Evolutionary conservation across 805 yeast genomes (phyloP).

Genomic region (Kockiozyma suomiensis): DNA sequence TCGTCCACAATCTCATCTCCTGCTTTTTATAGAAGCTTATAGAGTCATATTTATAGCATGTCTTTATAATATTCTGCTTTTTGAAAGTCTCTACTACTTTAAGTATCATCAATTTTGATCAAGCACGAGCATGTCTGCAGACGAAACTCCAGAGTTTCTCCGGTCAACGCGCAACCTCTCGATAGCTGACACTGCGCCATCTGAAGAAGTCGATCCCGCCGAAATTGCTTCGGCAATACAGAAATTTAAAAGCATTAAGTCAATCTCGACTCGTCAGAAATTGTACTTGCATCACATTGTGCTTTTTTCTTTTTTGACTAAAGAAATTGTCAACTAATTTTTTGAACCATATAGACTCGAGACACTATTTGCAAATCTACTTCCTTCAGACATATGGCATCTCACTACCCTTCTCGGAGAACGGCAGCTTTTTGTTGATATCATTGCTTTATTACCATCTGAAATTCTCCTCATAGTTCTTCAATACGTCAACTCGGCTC

Average conservation of each 20-base stretch:
- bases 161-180: not conserved
- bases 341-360: slow-evolving; percentile 11
- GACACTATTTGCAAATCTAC: slow-evolving; percentile 16
- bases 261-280: slow-evolving; percentile 22
- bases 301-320: too few relatives aligned
- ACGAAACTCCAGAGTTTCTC: not conserved
- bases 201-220: not conserved
- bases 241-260: slow-evolving; percentile 15
- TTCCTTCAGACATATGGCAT: slow-evolving; percentile 33
- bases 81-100: too few relatives aligned
- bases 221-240: slow-evolving; percentile 13
- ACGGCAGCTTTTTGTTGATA: slow-evolving; percentile 29
- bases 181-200: not conserved
- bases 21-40: too few relatives aligned
- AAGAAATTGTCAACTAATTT: not conserved
- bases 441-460: slow-evolving; percentile 24
- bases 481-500: slow-evolving; percentile 25
- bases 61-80: too few relatives aligned
- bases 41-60: too few relatives aligned
- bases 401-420: slow-evolving; percentile 28
- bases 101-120: too few relatives aligned
- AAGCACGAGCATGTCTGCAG: too few relatives aligned
- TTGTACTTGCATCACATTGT: slow-evolving; percentile 11
- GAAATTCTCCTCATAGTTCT: slow-evolving; percentile 27
- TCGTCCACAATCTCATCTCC: too few relatives aligned